A percentile compares a stretch with the other conserved stretches of the same genome.
These are phyloP conservation scores for Lactarius sanguifluus DNA, from an alignment of 768 basidiomycete species.

Conservation along the genomic window DNA sequence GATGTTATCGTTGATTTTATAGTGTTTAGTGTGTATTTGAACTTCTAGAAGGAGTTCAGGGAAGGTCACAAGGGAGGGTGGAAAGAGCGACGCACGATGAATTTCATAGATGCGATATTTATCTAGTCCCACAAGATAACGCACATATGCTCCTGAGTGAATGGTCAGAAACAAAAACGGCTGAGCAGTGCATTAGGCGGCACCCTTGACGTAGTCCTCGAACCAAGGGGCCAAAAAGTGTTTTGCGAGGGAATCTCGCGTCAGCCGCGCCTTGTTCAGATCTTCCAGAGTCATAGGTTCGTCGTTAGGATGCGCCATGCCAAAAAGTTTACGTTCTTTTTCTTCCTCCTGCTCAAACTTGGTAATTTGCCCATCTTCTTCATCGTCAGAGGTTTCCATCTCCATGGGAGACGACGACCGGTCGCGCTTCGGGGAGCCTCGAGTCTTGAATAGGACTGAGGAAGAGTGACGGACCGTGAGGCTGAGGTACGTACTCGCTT, in stretches of 20 bases:
- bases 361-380: slow-evolving; percentile 74
- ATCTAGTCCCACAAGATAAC: slow-evolving; percentile 74
- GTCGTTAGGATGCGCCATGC: slow-evolving; percentile 44
- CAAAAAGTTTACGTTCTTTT: slow-evolving; percentile 52
- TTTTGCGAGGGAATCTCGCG: slow-evolving; percentile 69
- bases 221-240: slow-evolving; percentile 81
- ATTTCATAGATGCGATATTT: slow-evolving; percentile 83
- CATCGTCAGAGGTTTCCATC: slow-evolving; percentile 83
- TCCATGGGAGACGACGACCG: slow-evolving; percentile 81
- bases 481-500: slow-evolving; percentile 57
- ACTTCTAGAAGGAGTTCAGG: slow-evolving; percentile 41
- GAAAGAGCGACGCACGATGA: slow-evolving; percentile 51
- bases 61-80: slow-evolving; percentile 16
- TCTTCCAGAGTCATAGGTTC: slow-evolving; percentile 55
- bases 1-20: slow-evolving; percentile 64
- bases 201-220: slow-evolving; percentile 77
- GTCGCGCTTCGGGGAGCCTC: slow-evolving; percentile 65
- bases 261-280: slow-evolving; percentile 60
- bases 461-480: slow-evolving; percentile 9
- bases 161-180: background rate
- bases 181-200: slow-evolving; percentile 28
- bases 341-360: slow-evolving; percentile 75
- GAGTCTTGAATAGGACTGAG: slow-evolving; percentile 28
- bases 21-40: slow-evolving; percentile 59
- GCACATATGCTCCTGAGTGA: slow-evolving; percentile 74